Evolutionary conservation across 345 rosid genomes (phyloP), one percentile per base, ranked within the genome.

Genomic region (Gossypium longicalyx): DNA sequence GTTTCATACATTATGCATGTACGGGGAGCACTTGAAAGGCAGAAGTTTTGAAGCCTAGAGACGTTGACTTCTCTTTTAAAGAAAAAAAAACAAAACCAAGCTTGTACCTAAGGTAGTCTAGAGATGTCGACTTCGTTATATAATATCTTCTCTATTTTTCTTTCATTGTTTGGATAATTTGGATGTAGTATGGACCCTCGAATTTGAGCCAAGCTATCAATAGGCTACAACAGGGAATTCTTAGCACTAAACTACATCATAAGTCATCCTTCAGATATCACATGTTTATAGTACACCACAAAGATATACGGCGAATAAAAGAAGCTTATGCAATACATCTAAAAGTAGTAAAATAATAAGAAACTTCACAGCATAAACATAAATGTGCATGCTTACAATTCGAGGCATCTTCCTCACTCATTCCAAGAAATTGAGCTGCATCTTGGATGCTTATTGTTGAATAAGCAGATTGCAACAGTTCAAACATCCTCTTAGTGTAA

Each of bases 131-230:
- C 38, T 65, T 67, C 11, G 7, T 34, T 5, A 0, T 34, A 5
- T 4, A 34, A 34, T 34, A 34, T 34, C 41, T 23, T 56, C 20
- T 12, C 60, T 56, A 9, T 20, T 56, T 56, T 56, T 61, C 1
- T 0, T 64, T 64, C 19, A 34, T 5, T 34, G 1, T 34, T 34
- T 34, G 7, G 48, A 38, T 3, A 34, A 9, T 38, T 63, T 3
- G 48, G 48, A 38, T 7, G 22, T 41, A 41, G 11, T 85, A 89
- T 82, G 90, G 92, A 91, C 89, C 92, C 88, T 90, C 84, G 90
- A 92, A 90, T 86, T 90, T 91, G 88, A 90, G 92, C 93, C 91
- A 86, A 88, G 89, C 87, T 90, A 94, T 86, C 87, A 82, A 91
- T 87, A 90, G 91, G 91, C 89, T 88, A 90, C 91, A 89, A 90